These are phyloP conservation scores for Neoscytalidium dimidiatum DNA, from an alignment of 2,329 filamentous ascomycete species.

Conservation along the genomic window DNA sequence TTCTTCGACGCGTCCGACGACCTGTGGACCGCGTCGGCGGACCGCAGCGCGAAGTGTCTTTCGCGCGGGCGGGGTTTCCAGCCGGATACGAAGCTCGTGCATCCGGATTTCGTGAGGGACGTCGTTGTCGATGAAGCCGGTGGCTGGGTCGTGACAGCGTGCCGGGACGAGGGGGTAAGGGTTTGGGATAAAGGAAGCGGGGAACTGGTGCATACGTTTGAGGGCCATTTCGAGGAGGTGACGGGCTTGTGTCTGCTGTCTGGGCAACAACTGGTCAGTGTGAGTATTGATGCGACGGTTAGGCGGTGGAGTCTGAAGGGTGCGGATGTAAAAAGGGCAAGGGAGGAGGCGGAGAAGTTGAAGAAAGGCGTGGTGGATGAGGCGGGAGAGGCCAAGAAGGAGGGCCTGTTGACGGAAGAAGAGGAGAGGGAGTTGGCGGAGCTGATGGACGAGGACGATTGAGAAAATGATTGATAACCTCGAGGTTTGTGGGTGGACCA, in stretches of 20 bases:
- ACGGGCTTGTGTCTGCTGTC: slow-evolving; percentile 72
- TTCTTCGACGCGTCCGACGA: slow-evolving; percentile 73
- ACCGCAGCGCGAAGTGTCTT: slow-evolving; percentile 83
- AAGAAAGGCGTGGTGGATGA: slow-evolving; percentile 49
- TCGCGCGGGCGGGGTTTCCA: slow-evolving; percentile 68
- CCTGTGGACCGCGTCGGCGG: slow-evolving; percentile 90
- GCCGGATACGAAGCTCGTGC: slow-evolving; percentile 69
- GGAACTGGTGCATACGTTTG: slow-evolving; percentile 70
- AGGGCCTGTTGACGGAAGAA: slow-evolving; percentile 72
- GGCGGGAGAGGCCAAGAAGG: slow-evolving; percentile 49
- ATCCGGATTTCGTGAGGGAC: slow-evolving; percentile 89
- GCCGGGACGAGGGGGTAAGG: slow-evolving; percentile 87
- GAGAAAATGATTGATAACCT: background rate
- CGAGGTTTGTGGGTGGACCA: no score
- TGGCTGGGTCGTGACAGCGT: slow-evolving; percentile 81
- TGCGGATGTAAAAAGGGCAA: slow-evolving; percentile 59
- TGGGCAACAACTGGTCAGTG: slow-evolving; percentile 63
- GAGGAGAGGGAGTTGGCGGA: slow-evolving; percentile 93
- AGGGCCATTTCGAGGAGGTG: slow-evolving; percentile 91
- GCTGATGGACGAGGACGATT: slow-evolving; percentile 77
- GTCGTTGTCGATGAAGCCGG: slow-evolving; percentile 69
- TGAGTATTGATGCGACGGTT: slow-evolving; percentile 87
- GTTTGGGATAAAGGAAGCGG: slow-evolving; percentile 79
- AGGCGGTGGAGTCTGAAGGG: slow-evolving; percentile 77
- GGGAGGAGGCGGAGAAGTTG: slow-evolving; percentile 52